phyloP scores from a whole-genome alignment of 306 rosid genomes.

The Luffa acutangula region DNA sequence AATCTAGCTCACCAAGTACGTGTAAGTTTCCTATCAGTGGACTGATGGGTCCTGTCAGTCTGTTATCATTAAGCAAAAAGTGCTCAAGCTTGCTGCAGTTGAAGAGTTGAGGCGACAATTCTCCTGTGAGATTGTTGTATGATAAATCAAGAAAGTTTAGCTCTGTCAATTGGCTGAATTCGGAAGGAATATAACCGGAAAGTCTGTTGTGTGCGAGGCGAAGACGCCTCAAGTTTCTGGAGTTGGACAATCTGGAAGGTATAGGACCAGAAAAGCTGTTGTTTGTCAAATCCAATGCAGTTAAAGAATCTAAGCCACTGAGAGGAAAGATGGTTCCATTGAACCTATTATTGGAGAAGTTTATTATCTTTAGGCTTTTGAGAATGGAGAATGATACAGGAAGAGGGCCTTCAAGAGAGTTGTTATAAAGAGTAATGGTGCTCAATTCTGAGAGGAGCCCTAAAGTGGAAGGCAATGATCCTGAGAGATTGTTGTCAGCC shows the following conservation, averaged over 20 bases:
- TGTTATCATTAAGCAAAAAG: constrained; percentile 53
- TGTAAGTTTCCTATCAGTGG: constrained; percentile 55
- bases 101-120: constrained; percentile 41
- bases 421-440: constrained; percentile 78
- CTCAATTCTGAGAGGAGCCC: constrained; percentile 60
- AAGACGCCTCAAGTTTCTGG: constrained; percentile 58
- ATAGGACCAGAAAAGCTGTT: constrained; percentile 87
- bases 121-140: constrained; percentile 58
- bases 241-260: constrained; percentile 47
- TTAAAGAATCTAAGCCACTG: constrained; percentile 48
- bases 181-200: constrained; percentile 49
- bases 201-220: constrained; percentile 71
- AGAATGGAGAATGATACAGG: constrained; percentile 57
- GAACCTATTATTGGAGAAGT: constrained; percentile 72
- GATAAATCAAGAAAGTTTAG: constrained; percentile 82
- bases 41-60: constrained; percentile 43
- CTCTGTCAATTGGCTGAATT: constrained; percentile 42
- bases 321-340: constrained; percentile 69
- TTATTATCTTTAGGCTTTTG: constrained; percentile 66
- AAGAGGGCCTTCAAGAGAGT: constrained; percentile 87
- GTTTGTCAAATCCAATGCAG: constrained; percentile 73
- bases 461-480: constrained; percentile 76
- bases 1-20: constrained; percentile 77
- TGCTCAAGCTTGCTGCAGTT: constrained; percentile 54
- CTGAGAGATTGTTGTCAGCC: constrained; percentile 86